Base-by-base conservation (phyloP, 495 filamentous ascomycete species). In the Amniculicola lignicola region DNA sequence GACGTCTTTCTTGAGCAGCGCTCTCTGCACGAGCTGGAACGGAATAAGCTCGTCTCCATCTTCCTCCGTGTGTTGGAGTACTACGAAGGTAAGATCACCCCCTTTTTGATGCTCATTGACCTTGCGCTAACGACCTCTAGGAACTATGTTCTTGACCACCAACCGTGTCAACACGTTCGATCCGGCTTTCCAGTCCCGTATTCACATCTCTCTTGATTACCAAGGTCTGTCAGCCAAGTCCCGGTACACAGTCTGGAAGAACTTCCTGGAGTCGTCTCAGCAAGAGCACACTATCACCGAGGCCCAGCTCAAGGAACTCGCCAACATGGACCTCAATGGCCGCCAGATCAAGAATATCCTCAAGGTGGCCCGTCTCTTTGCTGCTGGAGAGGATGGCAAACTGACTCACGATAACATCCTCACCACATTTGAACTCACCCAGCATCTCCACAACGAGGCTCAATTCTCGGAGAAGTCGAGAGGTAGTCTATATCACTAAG, bases 301-400 rank as follows among this genome's bases (percentile, higher is more conserved):
- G 18, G 38, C 54, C 4, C 69, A 77, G 4, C 55, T 81, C 1
- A 51, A 69, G 6, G 47, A 67, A 27, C 67, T 86, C 24, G 72
- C 73, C 0, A 53, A 53, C 2, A 67, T 74, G 54, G 59, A 75
- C 46, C 66, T 85, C 67, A 85, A 85, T 60, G 82, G 82, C 0
- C 64, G 81, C 37, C 77, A 85, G 68, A 87, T 86, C 55, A 82
- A 83, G 67, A 87, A 84, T 62, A 73, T 79, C 2, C 70, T 86
- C 19, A 82, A 83, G 65, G 83, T 75, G 2, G 79, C 79, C 16
- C 67, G 72, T 19, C 40, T 77, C 24, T 62, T 79, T 15, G 74
- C 75, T 5, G 63, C 44, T 9, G 61, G 61, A 51, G 65, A 70
- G 52, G 66, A 72, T 2, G 64, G 56, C 25, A 67, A 60, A 18